Evolutionary conservation across 495 filamentous ascomycete species (phyloP).

Genomic region (Amorphotheca resinae): DNA sequence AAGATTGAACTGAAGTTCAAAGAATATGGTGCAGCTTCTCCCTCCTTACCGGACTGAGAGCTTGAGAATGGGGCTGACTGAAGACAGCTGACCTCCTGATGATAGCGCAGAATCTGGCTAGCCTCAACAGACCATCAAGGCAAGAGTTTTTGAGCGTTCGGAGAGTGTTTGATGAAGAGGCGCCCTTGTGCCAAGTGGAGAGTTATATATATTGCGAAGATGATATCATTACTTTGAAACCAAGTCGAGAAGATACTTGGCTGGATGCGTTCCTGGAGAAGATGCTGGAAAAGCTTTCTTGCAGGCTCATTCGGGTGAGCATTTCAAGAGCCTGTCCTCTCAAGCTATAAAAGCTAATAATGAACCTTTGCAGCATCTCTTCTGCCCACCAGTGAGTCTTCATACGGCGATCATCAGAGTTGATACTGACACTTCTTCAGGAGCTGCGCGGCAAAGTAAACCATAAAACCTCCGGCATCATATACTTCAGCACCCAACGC

Average conservation of each 20-base stretch:
- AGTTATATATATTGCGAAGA: slow-evolving; percentile 22
- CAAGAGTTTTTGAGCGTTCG: slow-evolving; percentile 22
- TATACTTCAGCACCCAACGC: slow-evolving; percentile 1
- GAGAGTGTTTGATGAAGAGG: slow-evolving; percentile 20
- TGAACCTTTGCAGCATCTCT: neutral
- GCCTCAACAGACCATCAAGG: slow-evolving; percentile 6
- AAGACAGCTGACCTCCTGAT: slow-evolving; percentile 1
- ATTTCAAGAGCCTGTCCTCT: neutral
- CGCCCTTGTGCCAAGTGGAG: slow-evolving; percentile 10
- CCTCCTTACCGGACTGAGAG: too few species aligned
- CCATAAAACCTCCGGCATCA: neutral
- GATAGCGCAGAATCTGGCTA: neutral
- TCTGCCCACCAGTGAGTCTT: slow-evolving; percentile 1
- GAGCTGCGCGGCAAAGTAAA: slow-evolving; percentile 2
- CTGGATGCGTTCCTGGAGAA: slow-evolving; percentile 27
- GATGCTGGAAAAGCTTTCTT: slow-evolving; percentile 9
- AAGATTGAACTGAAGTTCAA: slow-evolving; percentile 7
- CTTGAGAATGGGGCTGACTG: neutral
- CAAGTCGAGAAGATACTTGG: slow-evolving; percentile 25
- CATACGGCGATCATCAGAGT: too few species aligned
- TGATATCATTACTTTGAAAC: slow-evolving; percentile 27
- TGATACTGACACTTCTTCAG: neutral
- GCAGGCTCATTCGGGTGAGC: slow-evolving; percentile 1
- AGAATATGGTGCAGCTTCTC: slow-evolving; percentile 9
- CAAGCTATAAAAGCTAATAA: neutral